These are phyloP conservation scores for Aspergillus egyptiacus DNA, from an alignment of 495 filamentous ascomycete genomes.

Conservation along the genomic window DNA sequence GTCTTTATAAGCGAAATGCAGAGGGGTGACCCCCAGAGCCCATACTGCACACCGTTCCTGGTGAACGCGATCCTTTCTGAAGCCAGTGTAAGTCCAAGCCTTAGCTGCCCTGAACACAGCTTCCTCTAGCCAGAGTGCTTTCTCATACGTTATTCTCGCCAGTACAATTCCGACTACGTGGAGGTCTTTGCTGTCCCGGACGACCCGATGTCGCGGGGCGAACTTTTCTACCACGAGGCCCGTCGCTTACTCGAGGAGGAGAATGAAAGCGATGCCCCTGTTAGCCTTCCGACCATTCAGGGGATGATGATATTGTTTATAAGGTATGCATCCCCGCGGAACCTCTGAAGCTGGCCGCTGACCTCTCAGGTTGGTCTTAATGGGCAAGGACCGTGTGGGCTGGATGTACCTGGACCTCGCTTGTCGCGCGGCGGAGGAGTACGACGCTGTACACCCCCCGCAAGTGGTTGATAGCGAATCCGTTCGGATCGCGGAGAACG, in stretches of 20 bases:
- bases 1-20: conserved; percentile 39
- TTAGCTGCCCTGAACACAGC: not conserved
- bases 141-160: conserved; percentile 2
- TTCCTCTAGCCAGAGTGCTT: not conserved
- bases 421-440: conserved; percentile 20
- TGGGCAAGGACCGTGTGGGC: conserved; percentile 28
- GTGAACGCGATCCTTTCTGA: conserved; percentile 42
- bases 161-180: conserved; percentile 27
- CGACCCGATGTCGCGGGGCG: conserved; percentile 19
- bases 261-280: conserved; percentile 11
- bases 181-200: conserved; percentile 21
- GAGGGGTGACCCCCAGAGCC: conserved; percentile 19
- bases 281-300: conserved; percentile 21
- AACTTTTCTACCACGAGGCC: conserved; percentile 25
- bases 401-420: conserved; percentile 27
- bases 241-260: conserved; percentile 18
- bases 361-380: conserved; percentile 14
- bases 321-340: conserved; percentile 11
- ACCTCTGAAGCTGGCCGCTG: not conserved
- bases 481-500: conserved; percentile 11
- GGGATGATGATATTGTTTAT: conserved; percentile 18
- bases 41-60: conserved; percentile 41
- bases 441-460: conserved; percentile 14
- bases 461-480: conserved; percentile 3
- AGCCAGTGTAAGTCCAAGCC: conserved; percentile 22